A percentile compares a stretch with the other conserved stretches of the same genome.
Evolutionary conservation across 345 rosid species (phyloP).

Genomic region (Camelina laxa): DNA sequence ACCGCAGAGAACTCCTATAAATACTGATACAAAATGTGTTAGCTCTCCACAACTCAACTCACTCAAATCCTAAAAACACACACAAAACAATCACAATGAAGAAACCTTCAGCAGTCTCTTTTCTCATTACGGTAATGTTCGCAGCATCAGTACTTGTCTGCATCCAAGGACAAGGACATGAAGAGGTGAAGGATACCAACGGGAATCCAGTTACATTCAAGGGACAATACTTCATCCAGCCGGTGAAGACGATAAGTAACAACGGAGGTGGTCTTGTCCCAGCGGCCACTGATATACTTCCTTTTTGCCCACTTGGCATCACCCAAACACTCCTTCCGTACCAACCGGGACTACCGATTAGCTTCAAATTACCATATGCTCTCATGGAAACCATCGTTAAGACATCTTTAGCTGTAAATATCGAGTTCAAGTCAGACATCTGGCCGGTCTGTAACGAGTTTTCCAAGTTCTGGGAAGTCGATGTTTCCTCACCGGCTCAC

Average conservation of each 20-base stretch:
- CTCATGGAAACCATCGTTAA: not conserved
- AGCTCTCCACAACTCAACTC: conserved; percentile 2
- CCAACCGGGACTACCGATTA: conserved; percentile 25
- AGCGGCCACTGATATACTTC: not conserved
- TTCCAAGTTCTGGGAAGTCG: not conserved
- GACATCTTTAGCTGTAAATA: not conserved
- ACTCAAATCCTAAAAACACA: not conserved
- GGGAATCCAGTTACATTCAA: not conserved
- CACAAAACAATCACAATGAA: conserved; percentile 7
- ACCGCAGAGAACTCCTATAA: not conserved
- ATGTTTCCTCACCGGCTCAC: not conserved
- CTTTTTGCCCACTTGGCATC: conserved; percentile 30
- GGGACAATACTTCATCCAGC: conserved; percentile 9
- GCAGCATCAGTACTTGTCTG: not conserved
- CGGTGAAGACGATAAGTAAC: not conserved
- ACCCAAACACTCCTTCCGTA: not conserved
- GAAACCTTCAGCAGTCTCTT: not conserved
- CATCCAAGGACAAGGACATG: not conserved
- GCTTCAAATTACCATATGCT: not conserved
- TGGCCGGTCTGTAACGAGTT: not conserved
- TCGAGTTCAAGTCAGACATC: not conserved
- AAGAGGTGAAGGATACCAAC: not conserved
- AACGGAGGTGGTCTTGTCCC: conserved; percentile 26
- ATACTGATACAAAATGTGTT: not conserved
- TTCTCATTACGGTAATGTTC: not conserved